phyloP scores from a whole-genome alignment of 2,329 filamentous ascomycete species.

The Microascus cirrosus region DNA sequence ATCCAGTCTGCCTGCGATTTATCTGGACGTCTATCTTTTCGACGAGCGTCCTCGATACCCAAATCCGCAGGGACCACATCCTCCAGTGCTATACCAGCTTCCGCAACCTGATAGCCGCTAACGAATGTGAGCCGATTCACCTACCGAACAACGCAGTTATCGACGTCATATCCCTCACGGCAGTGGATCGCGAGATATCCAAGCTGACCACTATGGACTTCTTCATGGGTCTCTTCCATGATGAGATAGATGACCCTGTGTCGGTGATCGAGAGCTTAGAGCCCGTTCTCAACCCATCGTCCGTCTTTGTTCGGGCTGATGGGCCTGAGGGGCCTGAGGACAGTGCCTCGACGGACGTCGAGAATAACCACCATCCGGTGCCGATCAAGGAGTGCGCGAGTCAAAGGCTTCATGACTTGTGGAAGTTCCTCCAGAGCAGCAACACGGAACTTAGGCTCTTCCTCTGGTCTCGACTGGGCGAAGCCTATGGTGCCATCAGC shows the following conservation, averaged over 20 bases:
- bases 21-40: slow-evolving; percentile 46
- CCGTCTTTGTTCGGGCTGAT: slow-evolving; percentile 26
- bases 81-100: slow-evolving; percentile 48
- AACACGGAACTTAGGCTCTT: slow-evolving; percentile 76
- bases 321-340: not conserved
- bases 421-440: slow-evolving; percentile 72
- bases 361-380: slow-evolving; percentile 4
- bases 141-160: slow-evolving; percentile 82
- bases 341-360: slow-evolving; percentile 4
- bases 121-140: slow-evolving; percentile 33
- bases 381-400: slow-evolving; percentile 40
- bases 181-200: slow-evolving; percentile 81
- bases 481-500: slow-evolving; percentile 76
- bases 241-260: slow-evolving; percentile 69
- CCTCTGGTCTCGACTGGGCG: slow-evolving; percentile 81
- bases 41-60: slow-evolving; percentile 39
- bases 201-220: slow-evolving; percentile 95
- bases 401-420: slow-evolving; percentile 61
- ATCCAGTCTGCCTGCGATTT: slow-evolving; percentile 37
- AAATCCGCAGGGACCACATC: slow-evolving; percentile 42
- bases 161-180: slow-evolving; percentile 72
- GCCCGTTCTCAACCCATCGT: slow-evolving; percentile 70
- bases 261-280: slow-evolving; percentile 85
- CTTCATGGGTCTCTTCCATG: slow-evolving; percentile 80
- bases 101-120: slow-evolving; percentile 35